Conservation (phyloP, 306 rosid species). For the Elaeagnus macrophylla region DNA sequence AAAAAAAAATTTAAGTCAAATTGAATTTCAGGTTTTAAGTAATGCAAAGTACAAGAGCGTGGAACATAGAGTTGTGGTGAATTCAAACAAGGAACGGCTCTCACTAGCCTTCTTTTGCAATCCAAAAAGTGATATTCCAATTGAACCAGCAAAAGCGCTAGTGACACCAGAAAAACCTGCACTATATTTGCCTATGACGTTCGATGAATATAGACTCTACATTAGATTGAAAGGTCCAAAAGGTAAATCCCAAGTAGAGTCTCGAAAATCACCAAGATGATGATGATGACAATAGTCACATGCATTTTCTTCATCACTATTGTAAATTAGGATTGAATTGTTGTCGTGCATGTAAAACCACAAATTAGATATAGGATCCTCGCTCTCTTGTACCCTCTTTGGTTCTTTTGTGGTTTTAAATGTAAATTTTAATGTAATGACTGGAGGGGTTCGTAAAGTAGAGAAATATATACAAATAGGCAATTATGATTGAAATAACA, state of each 20-base stretch:
- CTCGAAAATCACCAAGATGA: constrained; percentile 40
- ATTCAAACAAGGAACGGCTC: constrained; percentile 57
- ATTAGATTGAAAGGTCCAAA: constrained; percentile 68
- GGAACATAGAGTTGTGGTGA: constrained; percentile 87
- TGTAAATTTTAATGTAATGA: too few relatives aligned
- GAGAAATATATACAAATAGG: too few relatives aligned
- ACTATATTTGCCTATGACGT: constrained; percentile 60
- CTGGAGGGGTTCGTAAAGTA: too few relatives aligned
- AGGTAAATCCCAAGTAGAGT: constrained; percentile 81
- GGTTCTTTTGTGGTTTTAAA: too few relatives aligned
- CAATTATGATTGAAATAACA: too few relatives aligned
- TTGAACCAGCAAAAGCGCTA: constrained; percentile 55
- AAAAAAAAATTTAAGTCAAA: too few relatives aligned
- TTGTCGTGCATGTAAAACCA: too few relatives aligned
- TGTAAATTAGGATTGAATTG: too few relatives aligned
- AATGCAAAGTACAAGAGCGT: constrained; percentile 78
- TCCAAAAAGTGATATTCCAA: constrained; percentile 74
- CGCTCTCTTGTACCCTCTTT: too few relatives aligned
- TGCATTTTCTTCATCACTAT: too few relatives aligned
- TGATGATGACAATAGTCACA: background rate
- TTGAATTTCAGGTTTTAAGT: constrained; percentile 50
- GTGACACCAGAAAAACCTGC: constrained; percentile 45
- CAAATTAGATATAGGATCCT: too few relatives aligned
- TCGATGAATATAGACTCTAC: constrained; percentile 71
- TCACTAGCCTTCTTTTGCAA: constrained; percentile 93